Evolutionary conservation across 2,329 filamentous ascomycete species (phyloP).

Genomic region (Trichoderma lentiforme): DNA sequence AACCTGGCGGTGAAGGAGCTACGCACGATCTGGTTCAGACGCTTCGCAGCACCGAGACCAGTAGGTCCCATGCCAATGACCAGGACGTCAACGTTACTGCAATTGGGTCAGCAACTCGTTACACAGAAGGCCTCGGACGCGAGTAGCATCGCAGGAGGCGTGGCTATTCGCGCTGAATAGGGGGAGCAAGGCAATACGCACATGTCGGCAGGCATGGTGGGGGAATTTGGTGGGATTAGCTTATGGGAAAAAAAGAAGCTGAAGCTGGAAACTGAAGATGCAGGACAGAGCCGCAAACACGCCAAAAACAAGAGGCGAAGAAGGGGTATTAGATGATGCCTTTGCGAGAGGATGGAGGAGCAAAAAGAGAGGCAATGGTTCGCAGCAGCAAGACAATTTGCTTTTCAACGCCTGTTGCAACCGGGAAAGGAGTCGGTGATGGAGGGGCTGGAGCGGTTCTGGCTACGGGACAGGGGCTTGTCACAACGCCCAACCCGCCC

Average conservation of each 20-base stretch:
- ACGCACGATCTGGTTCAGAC: conserved; percentile 90
- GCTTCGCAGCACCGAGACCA: conserved; percentile 95
- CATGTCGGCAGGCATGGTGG: conserved; percentile 41
- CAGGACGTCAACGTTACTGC: conserved; percentile 89
- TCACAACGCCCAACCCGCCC: conserved; percentile 14
- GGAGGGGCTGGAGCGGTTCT: conserved; percentile 39
- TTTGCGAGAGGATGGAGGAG: conserved; percentile 24
- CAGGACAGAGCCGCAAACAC: conserved; percentile 14
- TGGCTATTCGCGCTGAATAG: conserved; percentile 1
- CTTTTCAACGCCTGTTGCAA: conserved; percentile 26
- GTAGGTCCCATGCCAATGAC: conserved; percentile 97
- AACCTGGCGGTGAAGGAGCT: conserved; percentile 31
- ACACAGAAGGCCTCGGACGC: background rate
- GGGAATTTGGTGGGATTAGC: conserved; percentile 21
- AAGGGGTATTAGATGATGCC: conserved; percentile 23
- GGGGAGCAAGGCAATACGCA: conserved; percentile 28
- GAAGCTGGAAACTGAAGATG: conserved; percentile 23
- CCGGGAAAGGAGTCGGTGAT: conserved; percentile 34
- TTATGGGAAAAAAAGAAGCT: conserved; percentile 8
- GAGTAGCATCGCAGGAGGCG: background rate
- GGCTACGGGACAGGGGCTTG: conserved; percentile 29
- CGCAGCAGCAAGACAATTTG: conserved; percentile 25
- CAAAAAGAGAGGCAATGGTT: conserved; percentile 26
- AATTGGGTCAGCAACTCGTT: conserved; percentile 21
- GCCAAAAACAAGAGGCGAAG: conserved; percentile 6